phyloP scores from a whole-genome alignment of 2,329 filamentous ascomycete species.

The Hypoxylon sp. region DNA sequence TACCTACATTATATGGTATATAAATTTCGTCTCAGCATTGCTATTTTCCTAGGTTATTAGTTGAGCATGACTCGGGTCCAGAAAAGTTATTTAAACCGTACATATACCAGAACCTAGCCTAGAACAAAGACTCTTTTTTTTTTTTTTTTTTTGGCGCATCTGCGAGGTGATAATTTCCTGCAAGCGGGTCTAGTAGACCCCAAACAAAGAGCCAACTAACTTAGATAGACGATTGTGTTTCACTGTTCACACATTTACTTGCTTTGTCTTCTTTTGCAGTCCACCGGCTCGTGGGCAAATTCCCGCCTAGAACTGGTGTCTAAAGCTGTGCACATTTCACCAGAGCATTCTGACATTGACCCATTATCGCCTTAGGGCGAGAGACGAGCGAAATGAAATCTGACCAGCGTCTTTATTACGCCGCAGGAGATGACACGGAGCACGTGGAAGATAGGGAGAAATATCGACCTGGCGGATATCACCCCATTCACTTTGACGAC shows the following conservation, averaged over 20 bases:
- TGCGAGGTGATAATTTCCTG: background rate
- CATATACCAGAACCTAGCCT: background rate
- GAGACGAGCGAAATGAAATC: background rate
- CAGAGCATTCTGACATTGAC: too few relatives aligned
- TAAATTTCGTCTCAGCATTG: too few relatives aligned
- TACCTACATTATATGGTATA: too few relatives aligned
- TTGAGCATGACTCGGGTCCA: too few relatives aligned
- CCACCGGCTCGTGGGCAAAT: too few relatives aligned
- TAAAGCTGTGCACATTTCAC: too few relatives aligned
- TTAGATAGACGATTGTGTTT: background rate
- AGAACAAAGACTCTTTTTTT: slow-evolving; percentile 6
- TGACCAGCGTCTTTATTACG: background rate
- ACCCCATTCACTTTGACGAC: slow-evolving; percentile 32
- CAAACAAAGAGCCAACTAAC: background rate
- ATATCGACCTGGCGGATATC: slow-evolving; percentile 33
- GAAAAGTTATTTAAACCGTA: background rate
- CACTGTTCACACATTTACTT: background rate
- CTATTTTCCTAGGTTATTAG: too few relatives aligned
- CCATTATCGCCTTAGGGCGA: background rate
- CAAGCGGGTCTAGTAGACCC: background rate
- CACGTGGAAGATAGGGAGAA: slow-evolving; percentile 29
- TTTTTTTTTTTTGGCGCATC: background rate
- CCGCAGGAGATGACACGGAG: slow-evolving; percentile 12
- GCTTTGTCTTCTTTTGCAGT: background rate
- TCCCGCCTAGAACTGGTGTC: too few relatives aligned